Evolutionary conservation across 768 basidiomycete species (phyloP), one percentile per base, ranked within the genome.

Genomic region (Lactarius deliciosus): DNA sequence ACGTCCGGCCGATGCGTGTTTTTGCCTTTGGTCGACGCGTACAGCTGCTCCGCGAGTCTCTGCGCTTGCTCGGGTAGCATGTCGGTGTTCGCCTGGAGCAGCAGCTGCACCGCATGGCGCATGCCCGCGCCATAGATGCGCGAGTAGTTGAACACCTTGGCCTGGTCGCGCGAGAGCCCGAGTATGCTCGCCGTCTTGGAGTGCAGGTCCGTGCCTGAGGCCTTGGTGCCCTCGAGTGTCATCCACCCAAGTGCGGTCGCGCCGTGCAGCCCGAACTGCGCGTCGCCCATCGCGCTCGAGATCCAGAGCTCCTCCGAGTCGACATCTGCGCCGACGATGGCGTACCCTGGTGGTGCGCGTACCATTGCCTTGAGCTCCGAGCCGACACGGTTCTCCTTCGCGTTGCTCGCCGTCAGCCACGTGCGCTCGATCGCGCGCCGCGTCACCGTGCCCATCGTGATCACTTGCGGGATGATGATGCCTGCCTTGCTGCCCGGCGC

Each of bases 291-390:
- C 66, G 94, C 93, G 73, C 92, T 95, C 22, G 96, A 96, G 70
- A 98, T 98, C 97, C 97, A 98, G 28, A 99, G 81, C 76, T 99
- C 97, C 78, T 98, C 96, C 57, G 94, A 96, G 76, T 99, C 97
- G 28, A 99, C 97, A 75, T 99, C 97, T 0, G 97, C 97, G 5
- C 97, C 97, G 25, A 99, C 94, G 69, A 99, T 92, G 7, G 90
- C 86, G 75, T 96, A 97, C 1, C 97, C 96, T 0, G 86, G 83
- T 2, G 96, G 97, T 0, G 96, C 96, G 28, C 91, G 88, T 10
- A 99, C 89, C 96, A 98, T 97, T 4, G 96, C 92, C 75, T 98
- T 98, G 68, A 98, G 85, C 77, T 99, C 97, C 0, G 95, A 97
- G 1, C 96, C 96, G n/a, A 98, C 92, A 22, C 97, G 89, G 71